Evolutionary conservation across 2,329 filamentous ascomycete genomes (phyloP).

Genomic region (Trichoderma sp.): DNA sequence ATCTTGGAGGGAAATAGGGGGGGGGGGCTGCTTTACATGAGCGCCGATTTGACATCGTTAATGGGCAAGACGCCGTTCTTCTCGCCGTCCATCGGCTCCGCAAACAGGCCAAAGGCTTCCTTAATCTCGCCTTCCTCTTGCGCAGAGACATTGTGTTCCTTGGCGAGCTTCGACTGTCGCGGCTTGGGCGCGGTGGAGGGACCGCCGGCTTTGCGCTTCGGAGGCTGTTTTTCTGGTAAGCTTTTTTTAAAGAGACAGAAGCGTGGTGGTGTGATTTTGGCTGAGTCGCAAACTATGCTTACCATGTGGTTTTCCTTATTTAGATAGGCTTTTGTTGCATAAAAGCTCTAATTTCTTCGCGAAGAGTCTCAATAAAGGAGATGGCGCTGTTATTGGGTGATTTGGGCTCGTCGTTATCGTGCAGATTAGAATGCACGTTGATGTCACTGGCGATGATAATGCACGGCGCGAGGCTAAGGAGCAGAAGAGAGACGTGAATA

Average conservation of each 20-base stretch:
- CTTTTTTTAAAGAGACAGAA: background rate
- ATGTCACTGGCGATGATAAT: slow-evolving; percentile 32
- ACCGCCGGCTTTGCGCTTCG: slow-evolving; percentile 55
- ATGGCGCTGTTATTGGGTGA: background rate
- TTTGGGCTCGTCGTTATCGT: background rate
- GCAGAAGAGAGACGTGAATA: background rate
- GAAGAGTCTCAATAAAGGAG: background rate
- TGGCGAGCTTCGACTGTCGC: slow-evolving; percentile 85
- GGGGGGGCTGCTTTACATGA: slow-evolving; percentile 67
- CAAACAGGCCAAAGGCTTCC: slow-evolving; percentile 86
- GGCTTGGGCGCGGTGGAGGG: slow-evolving; percentile 40
- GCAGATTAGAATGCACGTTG: slow-evolving; percentile 25
- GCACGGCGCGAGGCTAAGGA: slow-evolving; percentile 25
- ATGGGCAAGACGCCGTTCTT: slow-evolving; percentile 72
- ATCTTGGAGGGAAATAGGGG: background rate
- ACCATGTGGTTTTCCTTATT: background rate
- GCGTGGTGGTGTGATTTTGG: background rate
- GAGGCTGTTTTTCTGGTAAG: slow-evolving; percentile 46
- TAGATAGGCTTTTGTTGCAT: background rate
- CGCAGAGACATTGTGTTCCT: slow-evolving; percentile 83
- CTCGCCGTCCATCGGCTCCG: slow-evolving; percentile 70
- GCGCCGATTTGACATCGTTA: slow-evolving; percentile 69
- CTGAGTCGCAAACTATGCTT: background rate
- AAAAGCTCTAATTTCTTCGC: background rate
- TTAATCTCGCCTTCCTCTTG: slow-evolving; percentile 88